Percentiles rank a stretch among this genome's conserved stretches.
phyloP scores from a whole-genome alignment of 179 eudicot genomes.

The Spergularia azorica region DNA sequence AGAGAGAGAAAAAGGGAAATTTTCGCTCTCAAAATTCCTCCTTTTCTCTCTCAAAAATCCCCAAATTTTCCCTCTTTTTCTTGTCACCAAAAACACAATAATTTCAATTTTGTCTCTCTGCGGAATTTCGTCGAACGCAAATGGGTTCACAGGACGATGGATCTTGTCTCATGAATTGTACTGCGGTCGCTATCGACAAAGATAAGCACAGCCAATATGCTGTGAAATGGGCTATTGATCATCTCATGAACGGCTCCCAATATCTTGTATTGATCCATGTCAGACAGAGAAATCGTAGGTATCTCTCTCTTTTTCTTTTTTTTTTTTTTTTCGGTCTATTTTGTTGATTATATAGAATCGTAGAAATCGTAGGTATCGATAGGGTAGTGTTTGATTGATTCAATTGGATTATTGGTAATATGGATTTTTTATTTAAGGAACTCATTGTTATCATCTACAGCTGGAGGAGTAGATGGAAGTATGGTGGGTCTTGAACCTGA shows the following conservation, averaged over 20 bases:
- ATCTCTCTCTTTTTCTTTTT: conserved; percentile 26
- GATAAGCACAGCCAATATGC: conserved; percentile 47
- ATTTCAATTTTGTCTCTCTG: background rate
- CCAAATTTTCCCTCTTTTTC: background rate
- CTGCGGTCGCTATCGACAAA: conserved; percentile 46
- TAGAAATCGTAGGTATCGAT: too few species aligned
- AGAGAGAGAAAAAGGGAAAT: too few species aligned
- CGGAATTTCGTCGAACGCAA: conserved; percentile 26
- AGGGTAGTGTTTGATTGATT: background rate
- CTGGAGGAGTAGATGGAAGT: conserved; percentile 24
- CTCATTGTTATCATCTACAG: conserved; percentile 16
- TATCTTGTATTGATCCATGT: conserved; percentile 44
- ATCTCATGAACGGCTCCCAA: conserved; percentile 26
- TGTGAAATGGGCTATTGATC: conserved; percentile 50
- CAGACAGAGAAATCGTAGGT: conserved; percentile 44
- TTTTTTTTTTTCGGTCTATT: background rate
- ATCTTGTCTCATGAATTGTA: conserved; percentile 25
- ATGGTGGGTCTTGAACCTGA: conserved; percentile 26
- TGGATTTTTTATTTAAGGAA: background rate
- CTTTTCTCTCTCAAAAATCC: conserved; percentile 3
- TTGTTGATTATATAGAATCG: background rate
- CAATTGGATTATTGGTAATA: background rate
- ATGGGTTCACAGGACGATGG: conserved; percentile 28
- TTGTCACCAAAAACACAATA: too few species aligned
- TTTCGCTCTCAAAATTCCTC: background rate